phyloP scores from a whole-genome alignment of 345 rosid genomes.

The Dipteronia dyeriana region DNA sequence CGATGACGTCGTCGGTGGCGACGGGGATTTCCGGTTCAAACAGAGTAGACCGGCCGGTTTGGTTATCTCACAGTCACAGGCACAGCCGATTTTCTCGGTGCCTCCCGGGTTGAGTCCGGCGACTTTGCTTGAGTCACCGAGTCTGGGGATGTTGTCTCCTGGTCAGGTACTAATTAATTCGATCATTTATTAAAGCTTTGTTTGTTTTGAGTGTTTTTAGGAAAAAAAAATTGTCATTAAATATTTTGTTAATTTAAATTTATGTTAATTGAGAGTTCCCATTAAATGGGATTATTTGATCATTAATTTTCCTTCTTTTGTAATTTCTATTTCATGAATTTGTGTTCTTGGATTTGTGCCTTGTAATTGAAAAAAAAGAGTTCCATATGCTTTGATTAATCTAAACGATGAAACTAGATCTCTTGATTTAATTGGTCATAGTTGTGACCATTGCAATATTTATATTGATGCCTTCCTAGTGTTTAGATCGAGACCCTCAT shows the following conservation, averaged over 20 bases:
- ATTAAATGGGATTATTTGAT: background rate
- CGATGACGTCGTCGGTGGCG: slow-evolving; percentile 27
- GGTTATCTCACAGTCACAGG: slow-evolving; percentile 43
- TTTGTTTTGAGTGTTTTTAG: background rate
- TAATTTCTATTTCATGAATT: no score
- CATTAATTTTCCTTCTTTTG: background rate
- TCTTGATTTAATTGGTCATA: no score
- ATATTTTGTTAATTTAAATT: no score
- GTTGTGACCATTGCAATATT: no score
- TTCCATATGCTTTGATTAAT: background rate
- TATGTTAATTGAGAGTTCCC: no score
- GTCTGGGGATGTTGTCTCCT: slow-evolving; percentile 71
- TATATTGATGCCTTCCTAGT: no score
- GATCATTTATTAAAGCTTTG: background rate
- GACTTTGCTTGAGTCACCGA: slow-evolving; percentile 64
- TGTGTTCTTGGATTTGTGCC: background rate
- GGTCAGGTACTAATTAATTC: slow-evolving; percentile 42
- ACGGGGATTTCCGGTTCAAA: slow-evolving; percentile 40
- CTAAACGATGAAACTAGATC: background rate
- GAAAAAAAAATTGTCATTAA: background rate
- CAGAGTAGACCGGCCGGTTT: slow-evolving; percentile 52
- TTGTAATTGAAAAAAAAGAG: background rate
- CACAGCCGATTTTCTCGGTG: slow-evolving; percentile 50
- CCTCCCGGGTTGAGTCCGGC: slow-evolving; percentile 59
- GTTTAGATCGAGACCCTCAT: no score